Evolutionary conservation across 2,329 filamentous ascomycete genomes (phyloP), one percentile per base, ranked within the genome.

Genomic region (Rhinocladiella similis): DNA sequence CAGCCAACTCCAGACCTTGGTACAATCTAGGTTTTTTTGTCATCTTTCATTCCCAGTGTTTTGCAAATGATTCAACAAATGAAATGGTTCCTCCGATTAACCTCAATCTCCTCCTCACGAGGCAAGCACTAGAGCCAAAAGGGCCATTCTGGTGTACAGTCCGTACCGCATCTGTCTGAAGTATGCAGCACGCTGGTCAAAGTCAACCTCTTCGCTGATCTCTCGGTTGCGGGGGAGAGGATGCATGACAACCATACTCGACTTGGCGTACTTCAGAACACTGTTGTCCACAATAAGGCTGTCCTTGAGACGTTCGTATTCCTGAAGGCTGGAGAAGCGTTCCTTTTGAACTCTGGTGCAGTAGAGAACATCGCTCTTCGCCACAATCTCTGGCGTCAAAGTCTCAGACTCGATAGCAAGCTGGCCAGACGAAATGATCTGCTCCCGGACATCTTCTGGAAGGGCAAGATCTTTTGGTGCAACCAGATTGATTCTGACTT

Each of bases 161-260:
- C 94, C 94, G 77, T 97, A 97, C 77, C 89, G 85, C 77, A 96
- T 93, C 89, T 99, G 94, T 89, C 94, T 86, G 78, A 99, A 99
- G 80, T 99, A 99, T 54, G 94, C 93, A 57, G 94, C 94, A 67
- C 94, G 81, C 72, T 95, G 91, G 77, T 99, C 94, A 77, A 95
- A 96, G 75, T 99, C 94, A 47, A 99, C 91, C 79, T 99, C 94
- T 76, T 95, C 91, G 33, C 87, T 86, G 70, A 99, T 87, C 82
- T 99, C 94, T 64, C 88, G 86, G 70, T 97, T 97, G 69, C 94
- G 84, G 39, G 94, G 94, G 69, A 99, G 81, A 56, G 94, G 94
- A 76, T 99, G 94, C 86, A 99, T 86, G 63, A 99, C 89, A 62
- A 96, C 84, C 86, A 96, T 97, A 69, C 89, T 88, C 72, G 81